phyloP scores from a whole-genome alignment of 257 asterid genomes.

The Scutellaria barbata region DNA sequence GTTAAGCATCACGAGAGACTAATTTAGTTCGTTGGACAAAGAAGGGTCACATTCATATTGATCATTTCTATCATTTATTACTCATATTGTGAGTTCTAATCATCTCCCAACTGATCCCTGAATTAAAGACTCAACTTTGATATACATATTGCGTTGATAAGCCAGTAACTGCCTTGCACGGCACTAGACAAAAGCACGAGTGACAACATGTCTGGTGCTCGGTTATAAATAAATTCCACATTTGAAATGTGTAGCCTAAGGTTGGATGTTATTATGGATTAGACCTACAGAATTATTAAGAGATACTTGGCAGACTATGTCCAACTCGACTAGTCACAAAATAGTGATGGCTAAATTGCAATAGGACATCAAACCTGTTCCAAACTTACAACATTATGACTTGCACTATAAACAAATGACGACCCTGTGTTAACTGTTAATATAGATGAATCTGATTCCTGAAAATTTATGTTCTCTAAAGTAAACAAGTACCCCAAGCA shows the following conservation, averaged over 20 bases:
- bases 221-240: background rate
- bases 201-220: background rate
- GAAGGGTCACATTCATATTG: too few relatives aligned
- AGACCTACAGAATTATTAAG: too few relatives aligned
- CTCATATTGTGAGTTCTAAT: background rate
- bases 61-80: too few relatives aligned
- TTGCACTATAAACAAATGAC: constrained; percentile 11
- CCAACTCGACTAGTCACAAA: background rate
- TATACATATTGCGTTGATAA: background rate
- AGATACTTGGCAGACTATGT: background rate
- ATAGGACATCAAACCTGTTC: background rate
- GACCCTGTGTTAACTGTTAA: too few relatives aligned
- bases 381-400: too few relatives aligned
- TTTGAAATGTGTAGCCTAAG: background rate
- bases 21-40: too few relatives aligned
- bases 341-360: background rate
- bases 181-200: background rate
- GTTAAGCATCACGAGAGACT: constrained; percentile 17
- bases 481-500: too few relatives aligned
- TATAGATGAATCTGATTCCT: background rate
- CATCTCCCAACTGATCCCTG: background rate
- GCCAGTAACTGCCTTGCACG: background rate
- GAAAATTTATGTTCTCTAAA: background rate
- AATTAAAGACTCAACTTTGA: background rate
- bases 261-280: too few relatives aligned